phyloP scores from a whole-genome alignment of 2,329 filamentous ascomycete species.

The Fusarium praegraminearum region DNA sequence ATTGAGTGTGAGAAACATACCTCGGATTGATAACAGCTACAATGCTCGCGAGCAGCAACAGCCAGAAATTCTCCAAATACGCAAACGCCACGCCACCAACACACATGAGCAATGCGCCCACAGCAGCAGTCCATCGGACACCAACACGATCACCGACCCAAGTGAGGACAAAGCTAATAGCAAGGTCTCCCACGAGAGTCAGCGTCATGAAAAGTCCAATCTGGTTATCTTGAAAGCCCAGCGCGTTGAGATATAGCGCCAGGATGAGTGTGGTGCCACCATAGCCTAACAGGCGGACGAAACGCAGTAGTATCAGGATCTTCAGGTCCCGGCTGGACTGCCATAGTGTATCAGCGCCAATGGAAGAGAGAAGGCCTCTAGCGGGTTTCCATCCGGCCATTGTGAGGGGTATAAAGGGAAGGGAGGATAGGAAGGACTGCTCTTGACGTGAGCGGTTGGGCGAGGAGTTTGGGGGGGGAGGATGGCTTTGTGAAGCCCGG shows the following conservation, averaged over 20 bases:
- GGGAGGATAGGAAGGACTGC: background rate
- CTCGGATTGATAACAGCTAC: slow-evolving; percentile 40
- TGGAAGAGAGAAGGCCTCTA: slow-evolving; percentile 26
- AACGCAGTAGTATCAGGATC: slow-evolving; percentile 37
- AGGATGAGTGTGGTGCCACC: slow-evolving; percentile 41
- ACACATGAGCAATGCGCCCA: slow-evolving; percentile 38
- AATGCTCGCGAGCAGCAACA: slow-evolving; percentile 35
- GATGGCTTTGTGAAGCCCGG: background rate
- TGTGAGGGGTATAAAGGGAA: background rate
- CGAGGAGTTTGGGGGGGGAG: background rate
- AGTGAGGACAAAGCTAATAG: slow-evolving; percentile 41
- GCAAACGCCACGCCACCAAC: slow-evolving; percentile 34
- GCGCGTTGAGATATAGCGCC: slow-evolving; percentile 38
- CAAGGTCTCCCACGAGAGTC: slow-evolving; percentile 41
- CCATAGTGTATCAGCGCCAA: slow-evolving; percentile 39
- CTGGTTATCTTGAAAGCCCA: slow-evolving; percentile 36
- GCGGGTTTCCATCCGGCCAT: slow-evolving; percentile 22
- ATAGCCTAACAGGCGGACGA: slow-evolving; percentile 39
- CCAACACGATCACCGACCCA: slow-evolving; percentile 39
- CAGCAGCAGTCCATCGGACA: slow-evolving; percentile 22
- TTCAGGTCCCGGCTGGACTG: slow-evolving; percentile 38
- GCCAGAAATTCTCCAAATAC: slow-evolving; percentile 39
- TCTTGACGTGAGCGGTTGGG: background rate
- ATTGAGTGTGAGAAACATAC: slow-evolving; percentile 3
- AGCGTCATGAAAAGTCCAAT: slow-evolving; percentile 43